Conservation (phyloP, 2,329 filamentous ascomycete genomes). For the Scedosporium minutisporum region DNA sequence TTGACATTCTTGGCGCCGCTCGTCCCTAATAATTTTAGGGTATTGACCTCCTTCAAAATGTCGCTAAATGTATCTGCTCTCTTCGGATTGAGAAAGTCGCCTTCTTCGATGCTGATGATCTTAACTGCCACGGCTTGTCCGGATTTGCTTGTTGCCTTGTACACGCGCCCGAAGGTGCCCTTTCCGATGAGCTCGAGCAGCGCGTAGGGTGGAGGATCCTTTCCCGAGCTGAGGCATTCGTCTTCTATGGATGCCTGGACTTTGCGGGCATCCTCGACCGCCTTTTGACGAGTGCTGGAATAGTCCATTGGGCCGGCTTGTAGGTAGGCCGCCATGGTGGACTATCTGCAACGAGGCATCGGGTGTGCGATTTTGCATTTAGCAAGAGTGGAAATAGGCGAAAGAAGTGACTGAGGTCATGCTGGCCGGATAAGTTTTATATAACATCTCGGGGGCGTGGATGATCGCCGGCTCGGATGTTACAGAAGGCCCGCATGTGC, state of each 20-base stretch:
- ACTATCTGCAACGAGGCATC: too few relatives aligned
- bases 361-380: too few relatives aligned
- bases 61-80: constrained; percentile 59
- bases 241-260: neutral
- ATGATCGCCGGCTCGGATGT: too few relatives aligned
- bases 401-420: too few relatives aligned
- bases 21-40: constrained; percentile 63
- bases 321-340: neutral
- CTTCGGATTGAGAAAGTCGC: constrained; percentile 57
- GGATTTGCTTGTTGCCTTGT: constrained; percentile 45
- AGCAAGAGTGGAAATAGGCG: too few relatives aligned
- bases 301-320: neutral
- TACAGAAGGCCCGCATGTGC: too few relatives aligned
- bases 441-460: too few relatives aligned
- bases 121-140: constrained; percentile 61
- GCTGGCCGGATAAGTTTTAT: too few relatives aligned
- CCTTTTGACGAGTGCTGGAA: constrained; percentile 2
- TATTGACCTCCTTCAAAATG: constrained; percentile 57
- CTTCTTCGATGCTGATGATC: constrained; percentile 75
- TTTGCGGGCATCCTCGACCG: constrained; percentile 2
- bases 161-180: constrained; percentile 64
- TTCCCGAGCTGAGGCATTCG: neutral
- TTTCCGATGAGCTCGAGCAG: constrained; percentile 67
- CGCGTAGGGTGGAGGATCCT: constrained; percentile 34
- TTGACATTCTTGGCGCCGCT: constrained; percentile 73